Evolutionary conservation across 768 basidiomycete genomes (phyloP), one percentile per base, ranked within the genome.

Genomic region (Tulasnella sp.): DNA sequence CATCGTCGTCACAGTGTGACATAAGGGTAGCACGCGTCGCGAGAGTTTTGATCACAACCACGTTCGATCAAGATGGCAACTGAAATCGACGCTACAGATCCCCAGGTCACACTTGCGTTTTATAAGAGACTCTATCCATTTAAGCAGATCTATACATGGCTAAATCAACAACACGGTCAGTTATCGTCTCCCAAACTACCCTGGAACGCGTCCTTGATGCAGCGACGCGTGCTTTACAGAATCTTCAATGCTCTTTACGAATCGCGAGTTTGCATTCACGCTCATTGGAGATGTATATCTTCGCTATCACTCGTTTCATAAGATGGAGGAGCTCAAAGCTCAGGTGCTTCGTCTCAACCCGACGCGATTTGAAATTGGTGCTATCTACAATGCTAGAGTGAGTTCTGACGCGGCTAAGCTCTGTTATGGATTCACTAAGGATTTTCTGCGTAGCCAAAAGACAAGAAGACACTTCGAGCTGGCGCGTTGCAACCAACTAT

Each of bases 191-290:
- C 7, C 72, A 49, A 3, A 12, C 32, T 34, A 9, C 19, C 45
- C 8, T 4, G 2, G 19, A 15, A 10, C 5, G 5, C 19, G 19
- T 6, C 8, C 27, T 19, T 41, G 22, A 31, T 41, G 49, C 13
- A 13, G 3, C 9, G 25, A n/a, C 9, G 5, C 19, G n/a, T 9
- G 3, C 12, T 24, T 27, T 15, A 9, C 45, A 50, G 28, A 37
- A 34, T 42, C 50, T 16, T 47, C 80, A 10, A 78, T 76, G 54
- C 76, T 86, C 43, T 98, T 88, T 64, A 89, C 86, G 3, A 80
- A 96, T 61, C 82, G 95, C 62, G 95, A 99, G 65, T 93, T 96
- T 63, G 81, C 95, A 19, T 92, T 93, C 65, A 96, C 92, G 2
- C 77, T 98, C 19, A 75, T 75, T 28, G 84, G 83, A 39, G 93